Conservation (phyloP, 2,329 filamentous ascomycete genomes). For the Cadophora sp. region DNA sequence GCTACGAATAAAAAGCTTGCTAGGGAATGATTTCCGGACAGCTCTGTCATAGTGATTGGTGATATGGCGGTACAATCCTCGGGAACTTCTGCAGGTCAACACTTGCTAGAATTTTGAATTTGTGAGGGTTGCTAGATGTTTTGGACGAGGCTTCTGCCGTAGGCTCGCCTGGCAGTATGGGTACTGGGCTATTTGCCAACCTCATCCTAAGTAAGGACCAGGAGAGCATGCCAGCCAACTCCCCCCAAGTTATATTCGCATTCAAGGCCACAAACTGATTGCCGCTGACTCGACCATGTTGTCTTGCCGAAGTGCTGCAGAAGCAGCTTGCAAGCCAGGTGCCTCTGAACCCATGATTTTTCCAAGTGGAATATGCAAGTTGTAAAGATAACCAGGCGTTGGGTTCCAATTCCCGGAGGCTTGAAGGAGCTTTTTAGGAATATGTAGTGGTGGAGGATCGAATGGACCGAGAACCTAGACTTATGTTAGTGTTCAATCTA, state of each 20-base stretch:
- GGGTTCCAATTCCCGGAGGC: too few species aligned
- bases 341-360: too few species aligned
- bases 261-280: slow-evolving; percentile 79
- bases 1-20: slow-evolving; percentile 31
- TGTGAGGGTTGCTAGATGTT: not conserved
- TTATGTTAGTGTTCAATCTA: too few species aligned
- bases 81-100: not conserved
- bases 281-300: slow-evolving; percentile 99
- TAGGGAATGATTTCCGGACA: slow-evolving; percentile 8
- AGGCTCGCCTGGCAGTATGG: not conserved
- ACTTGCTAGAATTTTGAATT: too few species aligned
- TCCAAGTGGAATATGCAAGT: too few species aligned
- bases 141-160: not conserved
- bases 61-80: not conserved
- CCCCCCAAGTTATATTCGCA: slow-evolving; percentile 14
- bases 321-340: not conserved
- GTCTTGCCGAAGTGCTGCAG: not conserved
- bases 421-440: too few species aligned
- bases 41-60: not conserved
- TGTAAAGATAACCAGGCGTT: too few species aligned
- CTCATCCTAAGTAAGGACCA: not conserved
- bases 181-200: not conserved
- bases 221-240: slow-evolving; percentile 5
- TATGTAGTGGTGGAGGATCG: too few species aligned
- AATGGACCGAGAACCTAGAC: too few species aligned